Evolutionary conservation across 805 yeast species (phyloP).

Genomic region (Candida coquimbonensis): DNA sequence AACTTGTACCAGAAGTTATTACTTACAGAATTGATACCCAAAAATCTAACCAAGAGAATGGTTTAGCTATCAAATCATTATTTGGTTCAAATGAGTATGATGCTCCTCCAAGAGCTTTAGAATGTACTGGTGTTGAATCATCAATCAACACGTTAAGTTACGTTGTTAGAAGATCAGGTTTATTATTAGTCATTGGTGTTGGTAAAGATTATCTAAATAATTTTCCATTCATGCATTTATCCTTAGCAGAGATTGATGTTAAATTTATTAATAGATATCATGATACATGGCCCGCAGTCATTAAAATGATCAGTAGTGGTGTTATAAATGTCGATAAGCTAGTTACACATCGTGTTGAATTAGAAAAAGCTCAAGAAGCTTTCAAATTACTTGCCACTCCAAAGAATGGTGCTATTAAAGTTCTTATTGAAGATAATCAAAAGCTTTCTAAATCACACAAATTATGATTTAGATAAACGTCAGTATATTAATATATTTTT

Average conservation of each 20-base stretch:
- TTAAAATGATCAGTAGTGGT: no score
- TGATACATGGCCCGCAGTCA: no score
- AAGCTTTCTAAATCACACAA: conserved; percentile 6
- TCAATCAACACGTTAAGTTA: conserved; percentile 41
- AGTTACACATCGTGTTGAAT: conserved; percentile 41
- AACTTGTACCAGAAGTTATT: conserved; percentile 37
- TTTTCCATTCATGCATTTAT: no score
- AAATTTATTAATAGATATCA: no score
- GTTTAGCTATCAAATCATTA: conserved; percentile 28
- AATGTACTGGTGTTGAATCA: conserved; percentile 49
- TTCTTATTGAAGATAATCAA: conserved; percentile 34
- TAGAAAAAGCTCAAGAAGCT: conserved; percentile 44
- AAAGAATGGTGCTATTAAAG: conserved; percentile 39
- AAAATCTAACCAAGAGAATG: conserved; percentile 30
- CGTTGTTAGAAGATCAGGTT: conserved; percentile 40
- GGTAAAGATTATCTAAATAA: conserved; percentile 33
- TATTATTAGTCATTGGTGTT: conserved; percentile 43
- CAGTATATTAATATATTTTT: no score
- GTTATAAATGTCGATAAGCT: no score
- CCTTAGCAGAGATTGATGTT: no score
- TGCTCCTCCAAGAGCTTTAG: conserved; percentile 39
- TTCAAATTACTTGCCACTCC: conserved; percentile 29
- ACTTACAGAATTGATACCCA: conserved; percentile 36
- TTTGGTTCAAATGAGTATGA: conserved; percentile 31
- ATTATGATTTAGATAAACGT: no score